phyloP scores from a whole-genome alignment of 2,329 filamentous ascomycete species.

The Coccinonectria pachysandricola region DNA sequence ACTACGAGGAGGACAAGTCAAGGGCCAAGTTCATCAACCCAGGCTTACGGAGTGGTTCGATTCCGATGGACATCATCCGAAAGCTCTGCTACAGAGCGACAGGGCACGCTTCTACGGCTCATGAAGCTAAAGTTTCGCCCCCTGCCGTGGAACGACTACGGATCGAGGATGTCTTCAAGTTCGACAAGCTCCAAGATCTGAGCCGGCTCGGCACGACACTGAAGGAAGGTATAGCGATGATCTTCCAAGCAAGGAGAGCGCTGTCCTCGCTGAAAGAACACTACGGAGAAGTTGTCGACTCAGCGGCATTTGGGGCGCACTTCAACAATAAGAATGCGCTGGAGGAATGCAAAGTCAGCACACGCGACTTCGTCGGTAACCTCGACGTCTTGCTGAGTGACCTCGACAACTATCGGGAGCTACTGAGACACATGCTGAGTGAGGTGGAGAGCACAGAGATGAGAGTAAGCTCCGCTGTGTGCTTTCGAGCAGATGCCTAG shows the following conservation, averaged over 20 bases:
- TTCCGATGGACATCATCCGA: background rate
- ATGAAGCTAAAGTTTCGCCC: background rate
- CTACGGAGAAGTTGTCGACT: constrained; percentile 1
- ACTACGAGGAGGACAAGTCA: background rate
- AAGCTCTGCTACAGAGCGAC: background rate
- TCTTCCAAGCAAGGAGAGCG: constrained; percentile 1
- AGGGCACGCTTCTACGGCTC: background rate
- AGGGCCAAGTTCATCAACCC: background rate
- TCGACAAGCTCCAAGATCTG: constrained; percentile 1
- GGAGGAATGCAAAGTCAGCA: background rate
- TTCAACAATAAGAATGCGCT: background rate
- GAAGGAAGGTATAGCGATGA: constrained; percentile 1
- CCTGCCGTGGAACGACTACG: background rate
- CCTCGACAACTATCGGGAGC: constrained; percentile 3
- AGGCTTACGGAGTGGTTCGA: background rate
- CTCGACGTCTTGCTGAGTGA: constrained; percentile 1
- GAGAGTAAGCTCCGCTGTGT: background rate
- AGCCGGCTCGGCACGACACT: background rate
- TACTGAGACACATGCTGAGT: constrained; percentile 1
- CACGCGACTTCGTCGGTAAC: background rate
- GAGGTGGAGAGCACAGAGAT: constrained; percentile 1
- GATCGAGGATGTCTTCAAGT: constrained; percentile 1
- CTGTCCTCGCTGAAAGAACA: constrained; percentile 1
- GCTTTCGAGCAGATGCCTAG: fast-evolving
- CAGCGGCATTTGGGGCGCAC: constrained; percentile 1